Evolutionary conservation across 1,139 yeast species (phyloP).

Genomic region (Magnusiomyces suaveolens): DNA sequence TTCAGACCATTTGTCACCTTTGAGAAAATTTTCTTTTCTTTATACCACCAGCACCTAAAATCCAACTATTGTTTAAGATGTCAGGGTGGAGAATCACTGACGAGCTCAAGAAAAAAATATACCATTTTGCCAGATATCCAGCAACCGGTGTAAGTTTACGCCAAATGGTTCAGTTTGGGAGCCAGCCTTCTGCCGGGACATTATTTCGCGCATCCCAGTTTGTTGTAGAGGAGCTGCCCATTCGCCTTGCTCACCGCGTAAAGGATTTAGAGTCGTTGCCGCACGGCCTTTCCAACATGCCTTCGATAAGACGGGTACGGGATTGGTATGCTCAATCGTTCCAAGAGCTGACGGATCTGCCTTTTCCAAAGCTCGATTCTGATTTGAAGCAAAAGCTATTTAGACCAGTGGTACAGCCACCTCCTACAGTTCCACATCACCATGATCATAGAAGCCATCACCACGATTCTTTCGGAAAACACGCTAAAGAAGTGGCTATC

Average conservation of each 20-base stretch:
- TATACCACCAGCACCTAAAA: no score
- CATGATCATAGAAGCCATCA: constrained; percentile 10
- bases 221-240: constrained; percentile 83
- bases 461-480: background rate
- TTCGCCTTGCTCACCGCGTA: constrained; percentile 75
- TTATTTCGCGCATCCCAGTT: constrained; percentile 77
- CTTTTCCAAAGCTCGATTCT: constrained; percentile 13
- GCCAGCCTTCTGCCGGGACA: constrained; percentile 66
- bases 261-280: constrained; percentile 79
- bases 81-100: constrained; percentile 12
- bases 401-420: constrained; percentile 3
- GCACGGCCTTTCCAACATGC: constrained; percentile 59
- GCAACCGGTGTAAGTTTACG: constrained; percentile 78
- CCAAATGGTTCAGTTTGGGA: constrained; percentile 92
- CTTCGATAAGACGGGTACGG: constrained; percentile 64
- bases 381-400: constrained; percentile 13
- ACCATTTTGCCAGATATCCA: constrained; percentile 58
- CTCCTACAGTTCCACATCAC: background rate
- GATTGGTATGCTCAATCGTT: constrained; percentile 91
- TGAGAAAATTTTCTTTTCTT: background rate
- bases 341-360: constrained; percentile 56
- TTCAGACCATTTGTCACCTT: no score
- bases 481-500: constrained; percentile 22
- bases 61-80: constrained; percentile 1
- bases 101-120: constrained; percentile 31